phyloP scores from a whole-genome alignment of 1,284 basidiomycete species.

The Takashimella koratensis region DNA sequence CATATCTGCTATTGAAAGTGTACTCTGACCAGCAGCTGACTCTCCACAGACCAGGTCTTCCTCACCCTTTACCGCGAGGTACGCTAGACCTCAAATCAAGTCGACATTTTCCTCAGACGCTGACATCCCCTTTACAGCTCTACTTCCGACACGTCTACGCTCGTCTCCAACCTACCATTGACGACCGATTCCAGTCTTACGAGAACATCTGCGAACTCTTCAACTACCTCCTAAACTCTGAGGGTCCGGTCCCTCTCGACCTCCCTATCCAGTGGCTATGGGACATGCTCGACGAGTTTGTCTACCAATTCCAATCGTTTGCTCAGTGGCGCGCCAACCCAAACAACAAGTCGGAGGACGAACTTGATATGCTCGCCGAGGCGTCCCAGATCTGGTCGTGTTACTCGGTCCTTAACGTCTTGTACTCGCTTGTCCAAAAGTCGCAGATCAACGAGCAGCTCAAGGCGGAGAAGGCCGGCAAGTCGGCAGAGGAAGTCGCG shows the following conservation, averaged over 20 bases:
- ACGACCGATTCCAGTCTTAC: slow-evolving; percentile 97
- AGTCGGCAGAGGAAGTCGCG: slow-evolving; percentile 76
- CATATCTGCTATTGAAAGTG: not conserved
- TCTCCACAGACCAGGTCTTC: slow-evolving; percentile 75
- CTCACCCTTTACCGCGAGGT: slow-evolving; percentile 93
- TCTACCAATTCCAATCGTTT: slow-evolving; percentile 97
- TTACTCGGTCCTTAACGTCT: slow-evolving; percentile 94
- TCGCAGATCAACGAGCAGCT: slow-evolving; percentile 93
- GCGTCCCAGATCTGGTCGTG: slow-evolving; percentile 89
- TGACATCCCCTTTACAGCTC: slow-evolving; percentile 27
- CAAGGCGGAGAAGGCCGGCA: slow-evolving; percentile 71
- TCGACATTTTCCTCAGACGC: not conserved
- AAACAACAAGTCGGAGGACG: slow-evolving; percentile 83
- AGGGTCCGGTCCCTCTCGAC: slow-evolving; percentile 85
- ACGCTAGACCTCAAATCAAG: slow-evolving; percentile 56
- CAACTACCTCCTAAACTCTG: slow-evolving; percentile 95
- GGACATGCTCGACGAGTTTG: slow-evolving; percentile 98
- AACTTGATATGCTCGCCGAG: slow-evolving; percentile 69
- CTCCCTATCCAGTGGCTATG: slow-evolving; percentile 97
- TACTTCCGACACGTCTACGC: slow-evolving; percentile 80
- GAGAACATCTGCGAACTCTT: slow-evolving; percentile 98
- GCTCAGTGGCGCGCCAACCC: slow-evolving; percentile 85
- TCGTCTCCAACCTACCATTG: slow-evolving; percentile 86
- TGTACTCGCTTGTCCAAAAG: slow-evolving; percentile 97
- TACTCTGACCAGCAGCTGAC: too few species aligned